Evolutionary conservation across 331 rosid genomes (phyloP), one percentile per base, ranked within the genome.

Genomic region (Spiraea crenata): DNA sequence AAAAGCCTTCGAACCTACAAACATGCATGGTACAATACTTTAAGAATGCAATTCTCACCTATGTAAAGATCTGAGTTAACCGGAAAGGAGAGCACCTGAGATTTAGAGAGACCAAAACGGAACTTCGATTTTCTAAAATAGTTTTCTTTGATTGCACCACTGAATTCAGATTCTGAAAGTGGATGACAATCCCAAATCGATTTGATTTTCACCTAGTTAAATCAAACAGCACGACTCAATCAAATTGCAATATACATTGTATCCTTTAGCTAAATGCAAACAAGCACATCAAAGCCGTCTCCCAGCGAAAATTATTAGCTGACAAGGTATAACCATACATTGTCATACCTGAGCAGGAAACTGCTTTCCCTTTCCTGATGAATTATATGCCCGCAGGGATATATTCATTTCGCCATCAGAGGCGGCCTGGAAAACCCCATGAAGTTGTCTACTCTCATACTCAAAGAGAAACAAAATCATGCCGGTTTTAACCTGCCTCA

Each of bases 391-490:
- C 65, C 38, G 34, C 45, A 87, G 86, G 56, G 39, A 74, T 63
- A 87, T 77, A 71, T 85, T 65, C 72, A 77, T 72, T 57, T 60
- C 74, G 41, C 96, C 96, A 75, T 90, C 83, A 38, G 88, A 82
- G 80, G 48, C 42, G 54, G 88, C 96, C 80, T 72, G 71, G 72
- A 81, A 90, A 78, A 84, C 85, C 39, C 93, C 96, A 74, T 85
- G 45, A 50, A 85, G 96, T 62, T 78, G 60, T 71, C 88, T 77
- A 41, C 61, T 72, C 74, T 82, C 87, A 67, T 75, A 67, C 67
- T 90, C 91, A 39, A 87, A 90, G 58, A 87, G 85, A 79, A 90
- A 90, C 44, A 87, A 70, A 63, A 81, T 13, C 90, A 87, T 90
- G 64, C 93, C 93, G 38, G 38, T 70, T 76, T 86, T 82, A 9